Conservation (phyloP, 805 yeast species). For the Pichia eremophila region DNA sequence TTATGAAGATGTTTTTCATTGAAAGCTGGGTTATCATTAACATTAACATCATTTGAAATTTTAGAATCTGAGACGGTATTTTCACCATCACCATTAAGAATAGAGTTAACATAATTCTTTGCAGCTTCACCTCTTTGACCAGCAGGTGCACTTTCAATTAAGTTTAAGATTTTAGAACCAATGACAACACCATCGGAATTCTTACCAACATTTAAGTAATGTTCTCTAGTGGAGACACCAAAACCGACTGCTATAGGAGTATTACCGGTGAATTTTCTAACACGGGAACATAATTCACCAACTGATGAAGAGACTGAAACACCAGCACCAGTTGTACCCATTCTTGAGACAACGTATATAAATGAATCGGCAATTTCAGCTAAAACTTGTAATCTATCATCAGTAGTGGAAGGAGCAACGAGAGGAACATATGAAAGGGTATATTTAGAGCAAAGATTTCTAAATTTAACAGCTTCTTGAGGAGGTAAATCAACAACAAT, state of each 20-base stretch:
- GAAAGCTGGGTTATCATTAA: conserved; percentile 24
- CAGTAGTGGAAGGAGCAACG: conserved; percentile 94
- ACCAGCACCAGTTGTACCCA: conserved; percentile 95
- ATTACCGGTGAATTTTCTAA: conserved; percentile 64
- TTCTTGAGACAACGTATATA: conserved; percentile 90
- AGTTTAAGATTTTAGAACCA: conserved; percentile 74
- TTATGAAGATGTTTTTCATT: conserved; percentile 58
- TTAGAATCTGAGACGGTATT: conserved; percentile 17
- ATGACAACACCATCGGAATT: conserved; percentile 93
- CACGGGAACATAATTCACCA: conserved; percentile 60
- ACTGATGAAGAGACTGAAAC: conserved; percentile 55
- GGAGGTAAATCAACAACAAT: conserved; percentile 96
- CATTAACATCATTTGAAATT: conserved; percentile 10
- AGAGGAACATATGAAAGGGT: conserved; percentile 85
- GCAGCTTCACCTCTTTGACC: conserved; percentile 59
- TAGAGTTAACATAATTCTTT: conserved; percentile 54
- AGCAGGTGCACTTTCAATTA: conserved; percentile 53
- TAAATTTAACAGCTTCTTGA: conserved; percentile 86
- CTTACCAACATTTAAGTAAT: conserved; percentile 68
- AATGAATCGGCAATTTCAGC: conserved; percentile 89
- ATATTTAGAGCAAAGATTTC: conserved; percentile 55
- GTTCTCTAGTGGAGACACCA: conserved; percentile 92
- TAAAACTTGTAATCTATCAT: conserved; percentile 70
- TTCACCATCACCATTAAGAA: conserved; percentile 50
- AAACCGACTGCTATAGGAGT: conserved; percentile 93